Percentiles rank a stretch among this genome's conserved stretches.
phyloP scores from a whole-genome alignment of 192 early-diverging fungal genomes.

The Allomyces macrogynus region DNA sequence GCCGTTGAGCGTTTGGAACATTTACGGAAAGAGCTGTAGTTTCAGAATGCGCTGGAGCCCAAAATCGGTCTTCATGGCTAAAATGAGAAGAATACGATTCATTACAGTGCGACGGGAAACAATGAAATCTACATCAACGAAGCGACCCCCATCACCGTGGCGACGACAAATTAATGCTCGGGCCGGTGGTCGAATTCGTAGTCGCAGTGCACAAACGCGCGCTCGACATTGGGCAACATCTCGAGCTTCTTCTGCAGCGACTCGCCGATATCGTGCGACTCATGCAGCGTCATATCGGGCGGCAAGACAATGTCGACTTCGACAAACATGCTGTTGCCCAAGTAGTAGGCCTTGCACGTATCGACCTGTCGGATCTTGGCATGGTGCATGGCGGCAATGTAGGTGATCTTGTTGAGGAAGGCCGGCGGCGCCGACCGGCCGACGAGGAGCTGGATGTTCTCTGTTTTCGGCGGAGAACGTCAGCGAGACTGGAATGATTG shows the following conservation, averaged over 20 bases:
- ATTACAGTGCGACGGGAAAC: not conserved
- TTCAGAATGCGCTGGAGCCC: too few relatives aligned
- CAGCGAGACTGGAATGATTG: not conserved
- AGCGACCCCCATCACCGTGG: not conserved
- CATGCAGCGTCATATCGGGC: constrained; percentile 50
- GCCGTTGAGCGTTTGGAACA: too few relatives aligned
- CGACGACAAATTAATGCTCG: constrained; percentile 24
- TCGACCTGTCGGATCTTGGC: constrained; percentile 47
- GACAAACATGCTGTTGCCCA: constrained; percentile 73
- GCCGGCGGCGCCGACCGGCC: constrained; percentile 59
- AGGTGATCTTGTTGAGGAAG: constrained; percentile 66
- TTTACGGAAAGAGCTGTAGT: too few relatives aligned
- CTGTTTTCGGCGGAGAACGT: constrained; percentile 9
- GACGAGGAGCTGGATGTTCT: constrained; percentile 56
- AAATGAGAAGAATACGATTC: too few relatives aligned
- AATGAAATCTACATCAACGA: constrained; percentile 3
- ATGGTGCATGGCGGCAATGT: constrained; percentile 61
- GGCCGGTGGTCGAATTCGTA: constrained; percentile 76
- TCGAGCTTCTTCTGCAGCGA: constrained; percentile 76
- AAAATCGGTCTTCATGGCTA: too few relatives aligned
- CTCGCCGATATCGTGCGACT: constrained; percentile 86
- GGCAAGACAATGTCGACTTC: constrained; percentile 93
- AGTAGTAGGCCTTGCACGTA: constrained; percentile 65
- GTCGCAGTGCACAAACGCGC: constrained; percentile 87
- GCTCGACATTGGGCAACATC: constrained; percentile 58